phyloP scores from a whole-genome alignment of 768 basidiomycete genomes.

The Galerina marginata region DNA sequence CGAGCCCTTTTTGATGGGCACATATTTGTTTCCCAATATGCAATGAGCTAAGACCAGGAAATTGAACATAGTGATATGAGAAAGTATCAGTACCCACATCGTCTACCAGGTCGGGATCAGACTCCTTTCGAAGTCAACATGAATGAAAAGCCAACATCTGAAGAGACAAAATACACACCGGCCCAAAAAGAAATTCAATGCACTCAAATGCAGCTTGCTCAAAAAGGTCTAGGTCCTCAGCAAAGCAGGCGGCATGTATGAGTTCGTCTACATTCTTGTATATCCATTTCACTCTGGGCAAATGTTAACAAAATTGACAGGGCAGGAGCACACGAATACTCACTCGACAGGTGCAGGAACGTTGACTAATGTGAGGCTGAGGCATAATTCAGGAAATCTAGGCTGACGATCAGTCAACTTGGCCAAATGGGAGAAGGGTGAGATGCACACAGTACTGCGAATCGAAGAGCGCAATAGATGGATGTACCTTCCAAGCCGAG shows the following conservation, averaged over 20 bases:
- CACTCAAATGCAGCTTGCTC: conserved; percentile 70
- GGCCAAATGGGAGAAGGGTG: not conserved
- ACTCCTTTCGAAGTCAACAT: conserved; percentile 42
- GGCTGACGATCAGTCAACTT: conserved; percentile 9
- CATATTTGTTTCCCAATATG: conserved; percentile 62
- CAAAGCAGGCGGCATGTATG: conserved; percentile 64
- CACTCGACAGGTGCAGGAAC: conserved; percentile 73
- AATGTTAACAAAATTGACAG: not conserved
- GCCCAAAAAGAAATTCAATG: conserved; percentile 57
- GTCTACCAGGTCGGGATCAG: conserved; percentile 63
- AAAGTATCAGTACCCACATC: conserved; percentile 50
- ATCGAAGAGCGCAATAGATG: conserved; percentile 62
- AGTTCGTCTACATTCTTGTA: conserved; percentile 70
- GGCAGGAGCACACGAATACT: conserved; percentile 28
- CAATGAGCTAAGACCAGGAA: conserved; percentile 54
- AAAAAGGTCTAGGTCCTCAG: conserved; percentile 68
- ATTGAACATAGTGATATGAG: not conserved
- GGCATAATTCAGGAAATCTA: conserved; percentile 75
- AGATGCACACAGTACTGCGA: conserved; percentile 64
- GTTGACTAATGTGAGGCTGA: conserved; percentile 72
- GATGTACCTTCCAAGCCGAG: conserved; percentile 70
- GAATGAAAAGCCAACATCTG: not conserved
- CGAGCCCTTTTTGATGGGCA: conserved; percentile 61
- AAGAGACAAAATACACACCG: conserved; percentile 44
- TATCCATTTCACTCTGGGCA: conserved; percentile 58